phyloP scores from a whole-genome alignment of 1,284 basidiomycete genomes.

The Ustilago vetiveriae region DNA sequence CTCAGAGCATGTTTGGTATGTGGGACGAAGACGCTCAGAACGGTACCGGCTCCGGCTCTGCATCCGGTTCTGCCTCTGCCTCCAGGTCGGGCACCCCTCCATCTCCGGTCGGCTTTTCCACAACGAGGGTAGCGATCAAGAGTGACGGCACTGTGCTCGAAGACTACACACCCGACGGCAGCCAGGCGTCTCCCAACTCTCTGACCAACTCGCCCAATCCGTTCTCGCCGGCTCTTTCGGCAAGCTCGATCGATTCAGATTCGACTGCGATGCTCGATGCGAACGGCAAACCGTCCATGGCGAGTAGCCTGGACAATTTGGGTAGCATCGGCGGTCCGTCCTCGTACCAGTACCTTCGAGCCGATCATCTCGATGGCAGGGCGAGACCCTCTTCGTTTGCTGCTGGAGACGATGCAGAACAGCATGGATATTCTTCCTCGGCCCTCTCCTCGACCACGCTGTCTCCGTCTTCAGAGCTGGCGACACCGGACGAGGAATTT shows the following conservation, averaged over 20 bases:
- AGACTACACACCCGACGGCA: constrained; percentile 52
- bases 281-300: constrained; percentile 15
- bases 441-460: constrained; percentile 41
- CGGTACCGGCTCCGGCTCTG: constrained; percentile 26
- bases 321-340: constrained; percentile 20
- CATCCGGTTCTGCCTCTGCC: constrained; percentile 23
- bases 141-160: constrained; percentile 42
- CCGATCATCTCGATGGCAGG: constrained; percentile 28
- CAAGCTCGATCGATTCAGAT: constrained; percentile 54
- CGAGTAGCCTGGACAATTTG: constrained; percentile 29
- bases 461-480: constrained; percentile 42
- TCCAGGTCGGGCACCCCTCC: constrained; percentile 32
- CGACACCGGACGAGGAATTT: constrained; percentile 49
- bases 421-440: constrained; percentile 40
- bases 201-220: constrained; percentile 49
- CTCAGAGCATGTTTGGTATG: constrained; percentile 25
- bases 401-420: constrained; percentile 27
- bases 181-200: constrained; percentile 54
- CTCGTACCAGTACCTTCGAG: constrained; percentile 23
- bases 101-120: constrained; percentile 33
- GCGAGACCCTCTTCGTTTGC: constrained; percentile 29
- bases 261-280: constrained; percentile 42
- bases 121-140: constrained; percentile 27
- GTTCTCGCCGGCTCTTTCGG: constrained; percentile 52
- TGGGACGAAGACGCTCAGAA: constrained; percentile 32